Evolutionary conservation across 2,329 filamentous ascomycete genomes (phyloP), one percentile per base, ranked within the genome.

Genomic region (Harringtonia lauricola): DNA sequence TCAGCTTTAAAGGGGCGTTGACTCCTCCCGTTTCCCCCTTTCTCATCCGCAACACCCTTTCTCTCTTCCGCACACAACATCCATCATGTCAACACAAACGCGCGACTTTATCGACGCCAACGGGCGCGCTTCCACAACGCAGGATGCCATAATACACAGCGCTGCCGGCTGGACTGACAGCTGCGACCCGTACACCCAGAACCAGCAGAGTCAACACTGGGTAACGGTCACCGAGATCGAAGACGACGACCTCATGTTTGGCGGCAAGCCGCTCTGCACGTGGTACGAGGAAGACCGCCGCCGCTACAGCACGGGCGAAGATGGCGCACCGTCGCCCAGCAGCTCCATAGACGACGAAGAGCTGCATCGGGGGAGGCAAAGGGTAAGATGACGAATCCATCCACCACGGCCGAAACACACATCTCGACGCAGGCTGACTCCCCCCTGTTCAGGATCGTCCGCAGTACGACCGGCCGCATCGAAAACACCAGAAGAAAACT

Each of bases 241-340:
- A 44, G 74, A 79, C 54, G 73, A 77, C 45, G 74, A 79, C 50
- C 63, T 79, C 31, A 76, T 68, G 57, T 79, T 78, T 52, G 72
- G 73, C 44, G 74, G 74, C 52, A 79, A 78, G 66, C 65, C 72
- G 33, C 58, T 79, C 35, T 73, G 72, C 56, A 61, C 67, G 15
- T 77, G 73, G 73, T 75, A 79, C 56, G 74, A 79, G 59, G 74
- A 79, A 60, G 72, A 75, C 49, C 64, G 71, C 35, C 60, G 65
- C 40, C 60, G 65, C 17, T 56, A 66, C 41, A 68, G 63, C 59
- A 59, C 56, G 45, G 57, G 54, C 21, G 52, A 51, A 10, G 43
- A 50, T 18, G 36, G 43, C 30, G 43, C 44, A 12, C 41, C 36
- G 35, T 49, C 49, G 28, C 45, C 47, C 8, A 40, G 46, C 35